Conservation (phyloP, 1,284 basidiomycete genomes). For the Cryptococcus sp. region DNA sequence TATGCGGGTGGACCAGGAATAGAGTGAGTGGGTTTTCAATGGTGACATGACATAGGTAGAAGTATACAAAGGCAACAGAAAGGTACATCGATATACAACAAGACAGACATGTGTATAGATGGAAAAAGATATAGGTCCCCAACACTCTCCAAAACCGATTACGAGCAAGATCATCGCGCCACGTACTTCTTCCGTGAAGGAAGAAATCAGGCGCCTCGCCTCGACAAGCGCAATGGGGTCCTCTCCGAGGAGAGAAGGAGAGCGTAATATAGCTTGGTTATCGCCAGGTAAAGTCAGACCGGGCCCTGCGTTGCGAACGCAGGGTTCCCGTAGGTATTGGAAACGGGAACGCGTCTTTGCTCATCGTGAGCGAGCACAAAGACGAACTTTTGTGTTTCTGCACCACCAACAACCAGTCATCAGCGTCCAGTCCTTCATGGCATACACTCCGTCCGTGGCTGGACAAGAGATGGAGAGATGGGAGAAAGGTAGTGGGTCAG, state of each 20-base stretch:
- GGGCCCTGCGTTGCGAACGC: not conserved
- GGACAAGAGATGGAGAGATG: no score
- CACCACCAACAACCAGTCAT: no score
- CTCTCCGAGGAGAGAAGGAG: not conserved
- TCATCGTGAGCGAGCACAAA: not conserved
- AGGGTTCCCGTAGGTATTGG: not conserved
- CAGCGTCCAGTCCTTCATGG: no score
- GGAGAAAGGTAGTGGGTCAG: no score
- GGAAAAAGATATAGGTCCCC: not conserved
- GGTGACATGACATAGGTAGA: not conserved
- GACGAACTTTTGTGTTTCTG: not conserved
- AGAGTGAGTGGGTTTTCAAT: not conserved
- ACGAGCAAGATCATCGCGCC: not conserved
- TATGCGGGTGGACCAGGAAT: not conserved
- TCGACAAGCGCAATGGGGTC: not conserved
- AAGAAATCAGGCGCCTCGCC: not conserved
- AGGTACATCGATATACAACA: not conserved
- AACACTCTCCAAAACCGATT: not conserved
- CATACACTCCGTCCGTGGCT: no score
- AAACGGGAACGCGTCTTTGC: not conserved
- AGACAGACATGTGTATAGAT: not conserved
- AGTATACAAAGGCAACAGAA: not conserved
- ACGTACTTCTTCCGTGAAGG: not conserved
- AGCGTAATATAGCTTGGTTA: not conserved
- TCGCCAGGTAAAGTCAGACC: not conserved